A percentile compares a stretch with the other conserved stretches of the same genome.
Evolutionary conservation across 306 rosid species (phyloP).

Genomic region (Medicago lupulina): DNA sequence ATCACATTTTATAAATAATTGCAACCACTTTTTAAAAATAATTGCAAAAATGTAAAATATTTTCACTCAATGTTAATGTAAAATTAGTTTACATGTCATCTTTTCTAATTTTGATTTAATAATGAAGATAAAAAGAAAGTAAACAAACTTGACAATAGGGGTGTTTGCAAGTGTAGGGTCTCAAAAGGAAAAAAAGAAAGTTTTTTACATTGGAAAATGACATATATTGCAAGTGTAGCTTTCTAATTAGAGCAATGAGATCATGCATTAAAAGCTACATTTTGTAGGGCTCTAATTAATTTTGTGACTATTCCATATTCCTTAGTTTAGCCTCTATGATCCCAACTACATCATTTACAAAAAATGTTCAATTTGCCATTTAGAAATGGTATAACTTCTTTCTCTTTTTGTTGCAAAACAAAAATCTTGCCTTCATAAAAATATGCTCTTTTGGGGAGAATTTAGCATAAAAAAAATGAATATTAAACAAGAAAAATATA

Average conservation of each 20-base stretch:
- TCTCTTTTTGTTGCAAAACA: not conserved
- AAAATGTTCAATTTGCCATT: not conserved
- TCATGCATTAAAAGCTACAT: slow-evolving; percentile 28
- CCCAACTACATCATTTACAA: not conserved
- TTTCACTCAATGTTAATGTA: too few species aligned
- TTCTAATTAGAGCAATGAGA: not conserved
- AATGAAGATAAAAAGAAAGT: not conserved
- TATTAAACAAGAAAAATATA: not conserved
- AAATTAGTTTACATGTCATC: not conserved
- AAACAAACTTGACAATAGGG: not conserved
- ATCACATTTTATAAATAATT: too few species aligned
- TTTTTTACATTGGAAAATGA: not conserved
- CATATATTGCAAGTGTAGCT: too few species aligned
- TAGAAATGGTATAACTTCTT: not conserved
- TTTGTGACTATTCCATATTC: not conserved
- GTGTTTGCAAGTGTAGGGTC: slow-evolving; percentile 22
- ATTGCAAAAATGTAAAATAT: too few species aligned
- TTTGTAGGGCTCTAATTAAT: slow-evolving; percentile 19
- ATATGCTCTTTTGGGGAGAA: too few species aligned
- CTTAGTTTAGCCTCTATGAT: not conserved
- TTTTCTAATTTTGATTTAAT: not conserved
- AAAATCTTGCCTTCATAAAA: too few species aligned
- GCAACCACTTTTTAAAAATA: too few species aligned
- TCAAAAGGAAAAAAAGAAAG: slow-evolving; percentile 12
- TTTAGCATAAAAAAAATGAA: too few species aligned